Percentiles rank a stretch among this genome's conserved stretches.
Conservation (phyloP, 2,329 filamentous ascomycete species). For the Colletotrichum karsti region DNA sequence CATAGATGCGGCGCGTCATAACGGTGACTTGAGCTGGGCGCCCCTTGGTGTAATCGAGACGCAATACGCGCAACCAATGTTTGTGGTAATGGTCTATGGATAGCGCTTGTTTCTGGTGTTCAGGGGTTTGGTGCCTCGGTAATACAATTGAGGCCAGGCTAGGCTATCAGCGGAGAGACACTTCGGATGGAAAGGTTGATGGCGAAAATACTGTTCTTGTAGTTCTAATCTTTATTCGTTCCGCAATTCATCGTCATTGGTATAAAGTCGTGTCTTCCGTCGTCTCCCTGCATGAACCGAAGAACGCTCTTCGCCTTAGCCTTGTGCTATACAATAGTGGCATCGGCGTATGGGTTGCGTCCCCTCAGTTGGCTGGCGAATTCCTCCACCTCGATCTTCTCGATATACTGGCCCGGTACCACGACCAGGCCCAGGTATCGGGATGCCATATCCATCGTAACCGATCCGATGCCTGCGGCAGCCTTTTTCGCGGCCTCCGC, state of each 20-base stretch:
- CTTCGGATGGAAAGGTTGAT: background rate
- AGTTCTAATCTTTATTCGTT: slow-evolving; percentile 5
- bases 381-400: slow-evolving; percentile 88
- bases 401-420: slow-evolving; percentile 85
- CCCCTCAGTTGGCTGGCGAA: slow-evolving; percentile 63
- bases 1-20: slow-evolving; percentile 38
- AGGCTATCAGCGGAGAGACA: background rate
- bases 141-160: slow-evolving; percentile 8
- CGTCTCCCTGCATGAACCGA: background rate
- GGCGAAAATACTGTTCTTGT: slow-evolving; percentile 2
- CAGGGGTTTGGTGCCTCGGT: slow-evolving; percentile 5
- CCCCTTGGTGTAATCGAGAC: background rate
- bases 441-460: slow-evolving; percentile 79
- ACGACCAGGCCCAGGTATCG: slow-evolving; percentile 91
- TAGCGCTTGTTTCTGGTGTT: slow-evolving; percentile 17
- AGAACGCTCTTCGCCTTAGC: too few species aligned
- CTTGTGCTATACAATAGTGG: background rate
- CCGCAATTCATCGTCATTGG: background rate
- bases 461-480: slow-evolving; percentile 45
- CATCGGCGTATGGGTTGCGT: slow-evolving; percentile 16
- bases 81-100: background rate
- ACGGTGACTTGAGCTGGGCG: background rate
- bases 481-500: slow-evolving; percentile 44
- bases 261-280: background rate
- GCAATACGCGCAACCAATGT: background rate